These are phyloP conservation scores for Aspergillus bombycis DNA, from an alignment of 2,329 filamentous ascomycete genomes.

Conservation along the genomic window DNA sequence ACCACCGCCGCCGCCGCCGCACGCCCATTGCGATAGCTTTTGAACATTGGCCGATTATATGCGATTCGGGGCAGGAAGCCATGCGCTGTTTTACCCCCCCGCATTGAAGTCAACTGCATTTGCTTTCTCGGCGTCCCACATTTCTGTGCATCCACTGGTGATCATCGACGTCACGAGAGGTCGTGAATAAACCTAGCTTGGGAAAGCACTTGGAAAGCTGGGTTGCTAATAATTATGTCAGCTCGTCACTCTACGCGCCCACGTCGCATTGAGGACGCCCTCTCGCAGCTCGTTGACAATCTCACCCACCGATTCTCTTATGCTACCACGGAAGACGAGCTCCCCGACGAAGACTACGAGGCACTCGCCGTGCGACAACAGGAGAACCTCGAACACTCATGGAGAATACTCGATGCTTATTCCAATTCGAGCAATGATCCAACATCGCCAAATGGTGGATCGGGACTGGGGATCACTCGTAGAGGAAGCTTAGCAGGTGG, in stretches of 20 bases:
- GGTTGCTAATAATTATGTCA: slow-evolving; percentile 31
- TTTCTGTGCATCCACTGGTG: neutral
- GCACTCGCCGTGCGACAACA: slow-evolving; percentile 40
- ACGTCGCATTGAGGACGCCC: slow-evolving; percentile 48
- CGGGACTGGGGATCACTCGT: slow-evolving; percentile 24
- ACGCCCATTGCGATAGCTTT: slow-evolving; percentile 3
- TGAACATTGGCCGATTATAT: neutral
- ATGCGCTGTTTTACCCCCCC: slow-evolving; percentile 9
- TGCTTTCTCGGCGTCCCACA: slow-evolving; percentile 2
- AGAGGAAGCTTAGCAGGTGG: slow-evolving; percentile 36
- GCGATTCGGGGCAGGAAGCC: slow-evolving; percentile 8
- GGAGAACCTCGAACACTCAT: slow-evolving; percentile 39
- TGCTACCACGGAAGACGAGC: slow-evolving; percentile 32
- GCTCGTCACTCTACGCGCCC: slow-evolving; percentile 38
- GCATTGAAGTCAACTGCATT: slow-evolving; percentile 5
- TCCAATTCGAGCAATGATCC: slow-evolving; percentile 9
- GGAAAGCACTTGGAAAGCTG: neutral
- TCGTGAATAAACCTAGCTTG: neutral
- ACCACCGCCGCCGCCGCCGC: slow-evolving; percentile 9
- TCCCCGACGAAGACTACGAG: slow-evolving; percentile 37
- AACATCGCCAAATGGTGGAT: slow-evolving; percentile 21
- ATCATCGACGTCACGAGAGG: neutral
- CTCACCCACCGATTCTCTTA: slow-evolving; percentile 42
- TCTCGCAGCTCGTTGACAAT: slow-evolving; percentile 48
- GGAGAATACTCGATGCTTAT: slow-evolving; percentile 41